phyloP scores from a whole-genome alignment of 805 yeast genomes.

The Teunomyces kruisii region DNA sequence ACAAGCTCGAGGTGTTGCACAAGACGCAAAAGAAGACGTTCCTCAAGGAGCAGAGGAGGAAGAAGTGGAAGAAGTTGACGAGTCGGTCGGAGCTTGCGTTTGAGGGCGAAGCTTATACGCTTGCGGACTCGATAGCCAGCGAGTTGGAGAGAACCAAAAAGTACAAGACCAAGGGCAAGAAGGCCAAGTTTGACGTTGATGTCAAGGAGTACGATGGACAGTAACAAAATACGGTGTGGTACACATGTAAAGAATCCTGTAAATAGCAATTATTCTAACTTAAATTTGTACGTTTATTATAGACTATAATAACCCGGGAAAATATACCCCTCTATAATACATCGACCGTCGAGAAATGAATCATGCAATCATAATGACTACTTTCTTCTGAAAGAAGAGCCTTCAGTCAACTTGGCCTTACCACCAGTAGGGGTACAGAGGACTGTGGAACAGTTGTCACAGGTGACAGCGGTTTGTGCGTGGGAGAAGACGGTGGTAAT shows the following conservation, averaged over 20 bases:
- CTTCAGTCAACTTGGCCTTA: conserved; percentile 45
- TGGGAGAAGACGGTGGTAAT: conserved; percentile 43
- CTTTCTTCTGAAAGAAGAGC: conserved; percentile 43
- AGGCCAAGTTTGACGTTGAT: conserved; percentile 24
- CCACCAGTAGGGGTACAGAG: conserved; percentile 44
- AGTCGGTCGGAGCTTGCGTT: conserved; percentile 26
- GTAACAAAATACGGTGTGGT: no score
- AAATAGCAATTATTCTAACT: not conserved
- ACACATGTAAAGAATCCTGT: conserved; percentile 4
- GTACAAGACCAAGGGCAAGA: conserved; percentile 32
- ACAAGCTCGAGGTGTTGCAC: conserved; percentile 34
- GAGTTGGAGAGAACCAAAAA: conserved; percentile 31
- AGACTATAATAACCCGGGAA: conserved; percentile 3
- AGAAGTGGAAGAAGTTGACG: conserved; percentile 31
- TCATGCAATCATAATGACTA: conserved; percentile 15
- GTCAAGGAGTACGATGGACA: conserved; percentile 10
- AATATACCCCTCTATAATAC: conserved; percentile 3
- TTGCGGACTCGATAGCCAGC: conserved; percentile 29
- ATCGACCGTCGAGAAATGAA: conserved; percentile 5
- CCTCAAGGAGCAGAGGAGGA: conserved; percentile 34
- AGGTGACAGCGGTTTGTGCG: conserved; percentile 44
- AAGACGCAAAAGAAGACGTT: conserved; percentile 40
- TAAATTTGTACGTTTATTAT: conserved; percentile 1
- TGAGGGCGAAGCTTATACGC: conserved; percentile 24
- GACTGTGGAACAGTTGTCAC: conserved; percentile 41